Evolutionary conservation across 192 early-diverging fungal species (phyloP), one percentile per base, ranked within the genome.

Genomic region (Rhizoclosmatium globosum): DNA sequence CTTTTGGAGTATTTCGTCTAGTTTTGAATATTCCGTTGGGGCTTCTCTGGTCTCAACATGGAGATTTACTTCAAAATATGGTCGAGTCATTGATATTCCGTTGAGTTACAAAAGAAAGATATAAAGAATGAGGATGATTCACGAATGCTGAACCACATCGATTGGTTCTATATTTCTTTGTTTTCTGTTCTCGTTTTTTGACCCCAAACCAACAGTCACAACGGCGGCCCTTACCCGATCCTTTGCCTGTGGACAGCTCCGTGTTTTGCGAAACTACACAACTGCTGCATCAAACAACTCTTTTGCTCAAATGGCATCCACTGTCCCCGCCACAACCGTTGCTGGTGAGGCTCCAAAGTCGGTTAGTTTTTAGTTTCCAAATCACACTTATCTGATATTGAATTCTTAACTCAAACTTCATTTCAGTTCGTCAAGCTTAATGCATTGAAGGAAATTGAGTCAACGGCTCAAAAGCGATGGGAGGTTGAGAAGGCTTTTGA

Each of bases 391-490:
- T 31, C 62, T 9, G 11, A 31, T 31, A 64, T 11, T 9, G 9
- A n/a, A 64, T 31, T 31, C 9, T n/a, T 0, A 9, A 56, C 9
- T 56, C 53, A n/a, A 0, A 56, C 53, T 31, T 31, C 31, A 0
- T 31, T 38, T 4, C 53, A 74, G 79, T 80, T 75, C 68, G 79
- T 65, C 47, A 74, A 75, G 56, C 61, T 74, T 11, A 67, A 80
- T 68, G 72, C 71, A 9, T 71, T 80, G 23, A 45, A 50, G 43
- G 79, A 74, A 11, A 74, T 95, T 53, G 97, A 98, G 86, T 85
- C 83, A 43, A 86, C 90, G 64, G 87, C 89, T 75, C 96, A 97
- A 82, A 78, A 87, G 48, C 69, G 87, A 56, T 99, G 98, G 98
- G 91, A 95, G 66, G 84, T 87, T 9, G 82, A 71, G 31, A 88